A percentile compares a stretch with the other conserved stretches of the same genome.
Evolutionary conservation across 257 asterid genomes (phyloP).

Genomic region (Catharanthus roseus): DNA sequence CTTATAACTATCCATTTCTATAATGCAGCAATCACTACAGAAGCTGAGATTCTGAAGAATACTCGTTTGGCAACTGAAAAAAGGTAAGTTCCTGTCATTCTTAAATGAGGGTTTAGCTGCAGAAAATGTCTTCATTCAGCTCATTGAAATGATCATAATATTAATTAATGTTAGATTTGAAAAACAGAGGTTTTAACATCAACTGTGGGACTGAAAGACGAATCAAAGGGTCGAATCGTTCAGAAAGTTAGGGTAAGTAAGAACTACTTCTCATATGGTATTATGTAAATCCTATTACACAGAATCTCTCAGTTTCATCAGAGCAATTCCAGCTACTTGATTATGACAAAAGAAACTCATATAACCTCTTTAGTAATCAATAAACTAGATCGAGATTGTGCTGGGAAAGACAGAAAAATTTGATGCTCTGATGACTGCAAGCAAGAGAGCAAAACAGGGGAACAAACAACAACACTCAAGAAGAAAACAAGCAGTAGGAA

Average conservation of each 20-base stretch:
- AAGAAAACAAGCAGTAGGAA: conserved; percentile 38
- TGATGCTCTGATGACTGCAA: conserved; percentile 51
- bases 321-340: neutral
- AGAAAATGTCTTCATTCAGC: neutral
- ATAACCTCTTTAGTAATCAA: neutral
- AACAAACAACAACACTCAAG: conserved; percentile 28
- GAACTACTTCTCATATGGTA: too few species aligned
- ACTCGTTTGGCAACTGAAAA: conserved; percentile 84
- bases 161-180: conserved; percentile 7
- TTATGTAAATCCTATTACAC: neutral
- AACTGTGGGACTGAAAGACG: conserved; percentile 83
- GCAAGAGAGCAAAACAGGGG: conserved; percentile 22
- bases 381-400: conserved; percentile 50
- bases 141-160: neutral
- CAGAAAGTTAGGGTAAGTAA: conserved; percentile 84
- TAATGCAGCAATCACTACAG: conserved; percentile 80
- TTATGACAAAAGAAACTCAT: neutral
- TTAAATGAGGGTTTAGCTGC: neutral
- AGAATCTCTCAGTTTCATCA: neutral
- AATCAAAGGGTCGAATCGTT: conserved; percentile 62
- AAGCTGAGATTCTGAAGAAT: conserved; percentile 80
- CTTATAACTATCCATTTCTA: too few species aligned
- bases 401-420: conserved; percentile 78
- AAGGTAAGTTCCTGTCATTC: conserved; percentile 34
- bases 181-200: conserved; percentile 74